A percentile compares a stretch with the other conserved stretches of the same genome.
Conservation (phyloP, 2,329 filamentous ascomycete genomes). For the Penicillium vulpinum region DNA sequence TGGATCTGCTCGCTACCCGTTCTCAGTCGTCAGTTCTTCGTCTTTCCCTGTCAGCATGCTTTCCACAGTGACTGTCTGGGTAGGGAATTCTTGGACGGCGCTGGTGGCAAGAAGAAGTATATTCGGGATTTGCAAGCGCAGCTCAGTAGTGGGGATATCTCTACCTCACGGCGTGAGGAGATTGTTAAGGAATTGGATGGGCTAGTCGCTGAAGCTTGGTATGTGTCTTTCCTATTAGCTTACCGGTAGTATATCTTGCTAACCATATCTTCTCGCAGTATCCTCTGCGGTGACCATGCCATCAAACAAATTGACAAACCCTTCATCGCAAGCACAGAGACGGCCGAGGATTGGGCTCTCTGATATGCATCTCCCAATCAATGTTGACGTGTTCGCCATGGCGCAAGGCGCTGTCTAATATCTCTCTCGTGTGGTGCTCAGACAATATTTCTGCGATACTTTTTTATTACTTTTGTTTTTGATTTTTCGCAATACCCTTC, state of each 20-base stretch:
- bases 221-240: constrained; percentile 34
- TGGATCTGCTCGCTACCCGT: constrained; percentile 84
- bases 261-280: constrained; percentile 54
- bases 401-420: neutral
- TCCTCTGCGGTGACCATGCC: constrained; percentile 90
- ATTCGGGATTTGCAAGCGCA: constrained; percentile 85
- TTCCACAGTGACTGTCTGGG: constrained; percentile 96
- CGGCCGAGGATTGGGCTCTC: constrained; percentile 76
- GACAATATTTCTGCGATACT: neutral
- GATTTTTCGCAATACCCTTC: constrained; percentile 13
- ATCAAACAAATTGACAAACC: constrained; percentile 94
- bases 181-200: constrained; percentile 87
- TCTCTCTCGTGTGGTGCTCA: neutral
- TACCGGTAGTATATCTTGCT: constrained; percentile 9
- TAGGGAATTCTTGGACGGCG: constrained; percentile 77
- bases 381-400: neutral
- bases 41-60: constrained; percentile 96
- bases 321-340: constrained; percentile 73
- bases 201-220: constrained; percentile 89
- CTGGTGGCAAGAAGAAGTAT: constrained; percentile 72
- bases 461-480: neutral
- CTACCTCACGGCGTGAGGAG: constrained; percentile 71
- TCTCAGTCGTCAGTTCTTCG: constrained; percentile 90
- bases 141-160: constrained; percentile 73
- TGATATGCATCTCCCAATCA: constrained; percentile 36